phyloP scores from a whole-genome alignment of 371 early-diverging fungal genomes.

The Circinella minor region DNA sequence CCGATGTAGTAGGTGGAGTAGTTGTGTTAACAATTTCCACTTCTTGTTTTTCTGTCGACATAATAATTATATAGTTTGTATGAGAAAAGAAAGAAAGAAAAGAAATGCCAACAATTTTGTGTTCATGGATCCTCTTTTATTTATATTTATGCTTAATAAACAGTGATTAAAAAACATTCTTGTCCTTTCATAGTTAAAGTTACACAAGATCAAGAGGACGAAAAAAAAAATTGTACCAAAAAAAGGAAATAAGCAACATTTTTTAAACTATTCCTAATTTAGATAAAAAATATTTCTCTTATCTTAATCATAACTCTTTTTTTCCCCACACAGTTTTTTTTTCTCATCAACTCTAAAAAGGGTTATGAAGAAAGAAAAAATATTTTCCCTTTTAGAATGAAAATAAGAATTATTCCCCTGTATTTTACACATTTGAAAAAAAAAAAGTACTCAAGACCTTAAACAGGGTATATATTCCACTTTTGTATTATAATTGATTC shows the following conservation, averaged over 20 bases:
- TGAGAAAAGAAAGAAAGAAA: neutral
- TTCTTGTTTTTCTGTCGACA: neutral
- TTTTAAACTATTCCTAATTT: neutral
- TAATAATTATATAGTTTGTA: neutral
- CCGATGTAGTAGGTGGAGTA: neutral
- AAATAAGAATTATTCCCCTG: neutral
- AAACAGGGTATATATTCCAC: neutral
- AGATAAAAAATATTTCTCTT: neutral
- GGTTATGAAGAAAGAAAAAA: neutral
- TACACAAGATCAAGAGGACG: neutral
- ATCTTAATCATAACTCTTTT: no score
- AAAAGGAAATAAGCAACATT: neutral
- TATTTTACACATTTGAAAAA: no score
- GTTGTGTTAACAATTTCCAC: neutral
- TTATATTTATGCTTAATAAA: no score
- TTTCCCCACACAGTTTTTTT: slow-evolving; percentile 2
- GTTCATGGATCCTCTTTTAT: neutral
- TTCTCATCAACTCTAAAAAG: neutral
- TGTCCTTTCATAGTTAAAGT: neutral
- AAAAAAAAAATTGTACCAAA: neutral
- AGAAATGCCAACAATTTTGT: neutral
- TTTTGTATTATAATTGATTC: neutral
- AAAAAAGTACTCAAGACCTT: neutral
- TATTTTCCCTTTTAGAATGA: neutral
- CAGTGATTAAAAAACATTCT: no score